phyloP scores from a whole-genome alignment of 2,329 filamentous ascomycete genomes.

The Fusarium nodosum region DNA sequence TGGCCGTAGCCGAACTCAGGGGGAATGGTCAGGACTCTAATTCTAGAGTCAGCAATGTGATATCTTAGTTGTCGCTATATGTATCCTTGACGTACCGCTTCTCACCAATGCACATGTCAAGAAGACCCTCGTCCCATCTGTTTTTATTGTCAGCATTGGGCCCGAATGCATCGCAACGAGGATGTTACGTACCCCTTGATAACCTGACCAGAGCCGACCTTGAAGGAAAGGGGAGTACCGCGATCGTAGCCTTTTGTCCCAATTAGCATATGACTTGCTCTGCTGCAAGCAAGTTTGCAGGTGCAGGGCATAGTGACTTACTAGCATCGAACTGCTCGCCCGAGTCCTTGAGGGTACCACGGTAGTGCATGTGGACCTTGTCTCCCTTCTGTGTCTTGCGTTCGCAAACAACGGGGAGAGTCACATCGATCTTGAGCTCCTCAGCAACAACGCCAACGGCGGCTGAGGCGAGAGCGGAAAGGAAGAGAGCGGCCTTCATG shows the following conservation, averaged over 20 bases:
- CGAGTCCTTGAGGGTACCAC: constrained; percentile 79
- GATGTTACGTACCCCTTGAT: constrained; percentile 79
- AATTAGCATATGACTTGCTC: constrained; percentile 21
- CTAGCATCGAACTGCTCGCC: constrained; percentile 88
- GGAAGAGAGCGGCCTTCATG: constrained; percentile 65
- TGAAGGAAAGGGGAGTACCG: constrained; percentile 81
- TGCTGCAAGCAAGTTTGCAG: constrained; percentile 8
- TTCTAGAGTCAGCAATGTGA: constrained; percentile 29
- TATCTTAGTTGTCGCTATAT: constrained; percentile 1
- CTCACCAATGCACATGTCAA: constrained; percentile 97
- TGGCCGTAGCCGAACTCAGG: constrained; percentile 87
- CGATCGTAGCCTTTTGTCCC: constrained; percentile 75
- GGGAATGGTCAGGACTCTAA: constrained; percentile 86
- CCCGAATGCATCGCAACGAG: constrained; percentile 18
- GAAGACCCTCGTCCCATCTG: constrained; percentile 89
- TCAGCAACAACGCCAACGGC: constrained; percentile 66
- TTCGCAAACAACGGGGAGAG: constrained; percentile 79
- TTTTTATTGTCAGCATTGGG: constrained; percentile 37
- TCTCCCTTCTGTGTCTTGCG: constrained; percentile 84
- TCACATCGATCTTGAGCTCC: constrained; percentile 82
- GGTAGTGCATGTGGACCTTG: constrained; percentile 88
- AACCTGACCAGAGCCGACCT: constrained; percentile 82
- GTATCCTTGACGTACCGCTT: constrained; percentile 68
- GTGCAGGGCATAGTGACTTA: constrained; percentile 53
- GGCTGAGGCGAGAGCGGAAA: constrained; percentile 66